Base-by-base conservation (phyloP, 345 rosid genomes). In the Euphorbia peplus region DNA sequence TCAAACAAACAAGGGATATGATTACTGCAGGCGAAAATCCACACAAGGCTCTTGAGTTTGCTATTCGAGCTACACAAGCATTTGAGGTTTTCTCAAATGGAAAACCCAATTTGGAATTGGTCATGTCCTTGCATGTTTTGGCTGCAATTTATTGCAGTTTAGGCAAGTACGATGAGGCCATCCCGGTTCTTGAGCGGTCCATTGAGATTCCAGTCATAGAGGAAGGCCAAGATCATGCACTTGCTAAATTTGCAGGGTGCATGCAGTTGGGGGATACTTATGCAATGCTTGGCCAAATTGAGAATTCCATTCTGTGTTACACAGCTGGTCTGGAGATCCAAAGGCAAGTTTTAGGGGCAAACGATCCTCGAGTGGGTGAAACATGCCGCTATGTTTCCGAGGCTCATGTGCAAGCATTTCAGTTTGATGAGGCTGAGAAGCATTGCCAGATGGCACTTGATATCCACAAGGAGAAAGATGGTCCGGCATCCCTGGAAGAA, bases 241-340 rank as follows among this genome's bases (percentile, higher is more conserved):
- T 93, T 8, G 99, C 99, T 22, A 93, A 93, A 73, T 93, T 93
- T 54, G 87, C 96, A 2, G 96, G 99, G 35, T 93, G 97, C 66
- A 93, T 93, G 99, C 99, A 91, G 74, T 83, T 93, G 29, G 99
- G 99, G 55, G 99, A 93, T 70, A 79, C 93, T 39, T 90, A 93
- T 42, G 89, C 87, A 50, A 75, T 85, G 79, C 73, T 93, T 75
- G 97, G 97, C 52, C 97, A 93, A 72, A 75, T 81, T 29, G 99
- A 93, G 75, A 91, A 89, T 68, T 87, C 99, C 5, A 79, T 89
- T 18, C 73, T 91, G 64, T 85, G 83, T 37, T 93, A 93, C 60
- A 83, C 93, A 0, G 92, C 97, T 4, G 97, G 99, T 59, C 70
- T 93, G 76, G 97, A 93, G 88, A 89, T 93, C 0, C 97, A 93